Evolutionary conservation across 2,329 filamentous ascomycete species (phyloP).

Genomic region (Phialophora macrospora): DNA sequence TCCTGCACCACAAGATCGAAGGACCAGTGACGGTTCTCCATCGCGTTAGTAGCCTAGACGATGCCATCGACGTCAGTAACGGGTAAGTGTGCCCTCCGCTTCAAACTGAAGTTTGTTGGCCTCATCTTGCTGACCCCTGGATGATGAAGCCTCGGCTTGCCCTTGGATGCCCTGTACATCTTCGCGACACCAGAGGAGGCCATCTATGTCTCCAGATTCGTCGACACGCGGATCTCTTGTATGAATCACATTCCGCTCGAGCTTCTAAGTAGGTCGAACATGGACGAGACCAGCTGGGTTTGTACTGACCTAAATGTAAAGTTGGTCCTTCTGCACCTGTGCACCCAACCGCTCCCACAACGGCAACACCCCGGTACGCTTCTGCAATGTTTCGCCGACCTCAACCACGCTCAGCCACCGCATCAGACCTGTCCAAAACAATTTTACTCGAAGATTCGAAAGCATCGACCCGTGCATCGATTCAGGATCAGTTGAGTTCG

Average conservation of each 20-base stretch:
- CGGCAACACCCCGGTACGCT: conserved; percentile 22
- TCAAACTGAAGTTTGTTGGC: background rate
- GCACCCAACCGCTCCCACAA: conserved; percentile 35
- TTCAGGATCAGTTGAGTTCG: conserved; percentile 8
- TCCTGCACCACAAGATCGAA: conserved; percentile 49
- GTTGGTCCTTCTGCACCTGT: conserved; percentile 27
- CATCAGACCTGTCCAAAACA: conserved; percentile 9
- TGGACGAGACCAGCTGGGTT: background rate
- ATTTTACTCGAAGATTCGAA: background rate
- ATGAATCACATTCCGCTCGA: conserved; percentile 63
- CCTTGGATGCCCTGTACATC: conserved; percentile 57
- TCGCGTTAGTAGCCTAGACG: conserved; percentile 57
- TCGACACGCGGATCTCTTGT: conserved; percentile 57
- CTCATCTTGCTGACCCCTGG: background rate
- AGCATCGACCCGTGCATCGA: background rate
- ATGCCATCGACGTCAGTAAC: conserved; percentile 57
- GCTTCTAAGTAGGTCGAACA: conserved; percentile 51
- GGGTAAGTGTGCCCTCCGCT: conserved; percentile 37
- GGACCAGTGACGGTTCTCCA: conserved; percentile 55
- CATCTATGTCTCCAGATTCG: conserved; percentile 66
- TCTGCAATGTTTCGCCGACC: conserved; percentile 17
- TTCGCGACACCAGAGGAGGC: conserved; percentile 57
- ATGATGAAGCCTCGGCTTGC: conserved; percentile 37
- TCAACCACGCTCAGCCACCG: conserved; percentile 13
- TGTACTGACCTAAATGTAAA: conserved; percentile 42